Percentiles rank a stretch among this genome's conserved stretches.
phyloP scores from a whole-genome alignment of 352 stramenopile species.

The Pythium aquatile region DNA sequence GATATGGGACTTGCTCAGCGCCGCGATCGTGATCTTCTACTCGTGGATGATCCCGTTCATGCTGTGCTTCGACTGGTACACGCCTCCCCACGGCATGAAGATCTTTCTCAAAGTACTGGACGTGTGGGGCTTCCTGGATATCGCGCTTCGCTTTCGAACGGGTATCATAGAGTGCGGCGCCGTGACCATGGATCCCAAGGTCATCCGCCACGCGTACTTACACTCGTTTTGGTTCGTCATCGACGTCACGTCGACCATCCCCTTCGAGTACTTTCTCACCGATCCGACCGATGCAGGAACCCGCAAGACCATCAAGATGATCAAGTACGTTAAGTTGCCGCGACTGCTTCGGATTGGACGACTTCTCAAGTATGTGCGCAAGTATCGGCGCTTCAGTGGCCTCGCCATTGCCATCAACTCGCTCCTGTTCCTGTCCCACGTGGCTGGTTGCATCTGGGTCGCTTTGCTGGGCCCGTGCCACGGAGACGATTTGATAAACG shows the following conservation, averaged over 20 bases:
- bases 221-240: conserved; percentile 63
- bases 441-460: conserved; percentile 59
- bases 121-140: conserved; percentile 48
- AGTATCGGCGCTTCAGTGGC: conserved; percentile 62
- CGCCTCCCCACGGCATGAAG: conserved; percentile 18
- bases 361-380: conserved; percentile 55
- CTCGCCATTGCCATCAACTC: conserved; percentile 49
- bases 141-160: conserved; percentile 54
- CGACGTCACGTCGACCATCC: conserved; percentile 53
- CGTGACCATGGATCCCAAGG: conserved; percentile 53
- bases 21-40: conserved; percentile 60
- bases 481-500: conserved; percentile 15
- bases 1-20: conserved; percentile 58
- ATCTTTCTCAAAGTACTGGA: conserved; percentile 50
- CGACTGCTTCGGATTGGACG: conserved; percentile 54
- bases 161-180: conserved; percentile 55
- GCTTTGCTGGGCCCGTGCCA: conserved; percentile 47
- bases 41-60: conserved; percentile 74
- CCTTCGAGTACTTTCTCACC: conserved; percentile 56
- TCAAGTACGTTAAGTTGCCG: conserved; percentile 72
- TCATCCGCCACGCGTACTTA: conserved; percentile 47
- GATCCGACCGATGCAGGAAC: conserved; percentile 38
- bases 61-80: conserved; percentile 70
- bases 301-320: conserved; percentile 72
- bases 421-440: conserved; percentile 51